These are phyloP conservation scores for Bimuria novae-zelandiae DNA, from an alignment of 2,329 filamentous ascomycete species.

Conservation along the genomic window DNA sequence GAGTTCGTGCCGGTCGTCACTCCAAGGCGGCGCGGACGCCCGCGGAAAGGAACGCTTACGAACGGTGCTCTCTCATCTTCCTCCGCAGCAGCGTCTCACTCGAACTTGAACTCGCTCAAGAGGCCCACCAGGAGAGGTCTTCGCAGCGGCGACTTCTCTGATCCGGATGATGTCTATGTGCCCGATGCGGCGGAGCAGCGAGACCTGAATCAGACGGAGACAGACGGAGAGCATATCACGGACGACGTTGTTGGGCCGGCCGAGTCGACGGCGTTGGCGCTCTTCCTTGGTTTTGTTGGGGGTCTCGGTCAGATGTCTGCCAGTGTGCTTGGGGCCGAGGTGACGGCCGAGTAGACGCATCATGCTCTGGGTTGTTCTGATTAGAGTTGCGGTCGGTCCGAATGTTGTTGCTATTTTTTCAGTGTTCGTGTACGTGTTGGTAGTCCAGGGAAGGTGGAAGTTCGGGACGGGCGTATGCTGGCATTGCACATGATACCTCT, in stretches of 20 bases:
- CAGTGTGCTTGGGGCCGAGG: constrained; percentile 43
- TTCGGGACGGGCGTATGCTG: neutral
- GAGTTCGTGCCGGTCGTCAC: constrained; percentile 18
- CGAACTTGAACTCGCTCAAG: constrained; percentile 16
- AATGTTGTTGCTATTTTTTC: no score
- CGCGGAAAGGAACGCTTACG: constrained; percentile 27
- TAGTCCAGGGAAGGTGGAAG: neutral
- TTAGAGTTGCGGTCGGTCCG: no score
- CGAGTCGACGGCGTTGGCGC: constrained; percentile 42
- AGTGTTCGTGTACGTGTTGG: no score
- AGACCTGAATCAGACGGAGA: constrained; percentile 33
- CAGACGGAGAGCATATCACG: constrained; percentile 30
- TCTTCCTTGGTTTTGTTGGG: constrained; percentile 40
- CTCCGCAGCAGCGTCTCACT: constrained; percentile 7
- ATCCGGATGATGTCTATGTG: constrained; percentile 35
- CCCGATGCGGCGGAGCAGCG: constrained; percentile 25
- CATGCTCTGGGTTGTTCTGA: no score
- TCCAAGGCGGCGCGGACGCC: constrained; percentile 34
- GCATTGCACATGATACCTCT: neutral
- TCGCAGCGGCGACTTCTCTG: constrained; percentile 19
- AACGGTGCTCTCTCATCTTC: constrained; percentile 21
- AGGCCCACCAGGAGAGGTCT: constrained; percentile 26
- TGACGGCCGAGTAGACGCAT: constrained; percentile 24
- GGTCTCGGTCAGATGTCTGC: constrained; percentile 42
- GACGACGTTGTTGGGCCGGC: constrained; percentile 38